Conservation (phyloP, 768 basidiomycete genomes). For the Rubroboletus pulcherrimus region DNA sequence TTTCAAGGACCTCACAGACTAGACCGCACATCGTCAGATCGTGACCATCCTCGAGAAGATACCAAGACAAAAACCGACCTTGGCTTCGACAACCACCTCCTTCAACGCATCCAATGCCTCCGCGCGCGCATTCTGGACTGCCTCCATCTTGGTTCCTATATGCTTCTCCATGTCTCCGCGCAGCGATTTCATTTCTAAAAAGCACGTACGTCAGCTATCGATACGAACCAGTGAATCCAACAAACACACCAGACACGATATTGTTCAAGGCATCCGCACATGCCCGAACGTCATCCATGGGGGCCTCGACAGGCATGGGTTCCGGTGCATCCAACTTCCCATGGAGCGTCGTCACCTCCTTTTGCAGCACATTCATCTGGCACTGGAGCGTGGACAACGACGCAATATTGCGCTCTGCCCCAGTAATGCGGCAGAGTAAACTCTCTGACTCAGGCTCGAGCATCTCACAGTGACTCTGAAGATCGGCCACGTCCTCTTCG, state of each 20-base stretch:
- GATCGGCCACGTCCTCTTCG: slow-evolving; percentile 31
- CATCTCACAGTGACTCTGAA: slow-evolving; percentile 37
- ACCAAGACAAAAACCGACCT: slow-evolving; percentile 23
- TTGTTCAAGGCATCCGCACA: slow-evolving; percentile 35
- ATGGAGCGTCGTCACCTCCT: slow-evolving; percentile 19
- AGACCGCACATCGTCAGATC: slow-evolving; percentile 22
- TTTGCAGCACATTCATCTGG: slow-evolving; percentile 20
- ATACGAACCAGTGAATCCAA: not conserved
- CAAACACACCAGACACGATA: slow-evolving; percentile 42
- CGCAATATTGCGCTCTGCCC: slow-evolving; percentile 31
- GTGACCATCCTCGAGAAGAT: slow-evolving; percentile 7
- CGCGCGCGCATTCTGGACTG: slow-evolving; percentile 38
- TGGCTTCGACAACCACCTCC: slow-evolving; percentile 32
- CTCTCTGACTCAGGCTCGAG: slow-evolving; percentile 35
- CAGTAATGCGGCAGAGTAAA: slow-evolving; percentile 25
- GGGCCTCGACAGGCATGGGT: slow-evolving; percentile 3
- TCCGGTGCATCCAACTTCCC: slow-evolving; percentile 19
- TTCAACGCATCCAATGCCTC: slow-evolving; percentile 38
- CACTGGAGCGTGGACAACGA: slow-evolving; percentile 26
- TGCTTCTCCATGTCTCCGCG: slow-evolving; percentile 42
- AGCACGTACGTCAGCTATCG: not conserved
- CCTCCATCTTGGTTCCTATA: slow-evolving; percentile 44
- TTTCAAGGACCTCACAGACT: slow-evolving; percentile 46
- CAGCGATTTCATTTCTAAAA: slow-evolving; percentile 44
- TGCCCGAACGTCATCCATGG: slow-evolving; percentile 23